Base-by-base conservation (phyloP, 164 flowering plant genomes). In the Annona squamosa region DNA sequence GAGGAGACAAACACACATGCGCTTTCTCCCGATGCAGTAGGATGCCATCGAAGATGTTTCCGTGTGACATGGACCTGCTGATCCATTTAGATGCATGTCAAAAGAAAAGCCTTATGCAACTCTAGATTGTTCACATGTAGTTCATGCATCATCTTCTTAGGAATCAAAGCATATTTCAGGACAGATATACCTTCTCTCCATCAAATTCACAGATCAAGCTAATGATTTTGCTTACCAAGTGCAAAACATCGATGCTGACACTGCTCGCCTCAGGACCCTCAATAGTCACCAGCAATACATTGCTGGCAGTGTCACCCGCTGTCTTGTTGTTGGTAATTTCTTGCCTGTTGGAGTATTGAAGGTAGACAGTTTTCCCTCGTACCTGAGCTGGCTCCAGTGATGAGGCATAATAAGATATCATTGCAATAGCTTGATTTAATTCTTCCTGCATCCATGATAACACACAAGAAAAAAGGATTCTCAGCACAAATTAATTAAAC, bases 341-440 rank as follows among this genome's bases (percentile, higher is more conserved):
- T 79, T 91, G 96, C 83, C 99, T 82, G 83, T 93, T 95, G 41
- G 99, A 95, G 74, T 95, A 95, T 69, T 91, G 99, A 71, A 93
- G 77, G 80, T 95, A 95, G 69, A 93, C 95, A 1, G 98, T 91
- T 82, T 93, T 95, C 64, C 99, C 99, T 19, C 98, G 89, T 47
- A 93, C 90, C 84, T 95, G 99, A 76, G 99, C 97, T 12, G 98
- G 98, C 77, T 95, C 99, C 5, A 97, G 90, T 6, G 99, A 91
- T 26, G 99, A 89, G 45, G 98, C 97, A 85, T 90, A 93, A 77
- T 90, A 93, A 17, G 98, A 90, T 79, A 95, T 86, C 99, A 95
- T 95, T 17, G 93, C 84, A 71, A 95, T 91, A 66, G 99, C 99
- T 82, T 95, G 99, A 79, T 95, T 93, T 65, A 88, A 75, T 74